A percentile compares a stretch with the other conserved stretches of the same genome.
Evolutionary conservation across 2,329 filamentous ascomycete genomes (phyloP).

Genomic region (Lasiodiplodia gonubiensis): DNA sequence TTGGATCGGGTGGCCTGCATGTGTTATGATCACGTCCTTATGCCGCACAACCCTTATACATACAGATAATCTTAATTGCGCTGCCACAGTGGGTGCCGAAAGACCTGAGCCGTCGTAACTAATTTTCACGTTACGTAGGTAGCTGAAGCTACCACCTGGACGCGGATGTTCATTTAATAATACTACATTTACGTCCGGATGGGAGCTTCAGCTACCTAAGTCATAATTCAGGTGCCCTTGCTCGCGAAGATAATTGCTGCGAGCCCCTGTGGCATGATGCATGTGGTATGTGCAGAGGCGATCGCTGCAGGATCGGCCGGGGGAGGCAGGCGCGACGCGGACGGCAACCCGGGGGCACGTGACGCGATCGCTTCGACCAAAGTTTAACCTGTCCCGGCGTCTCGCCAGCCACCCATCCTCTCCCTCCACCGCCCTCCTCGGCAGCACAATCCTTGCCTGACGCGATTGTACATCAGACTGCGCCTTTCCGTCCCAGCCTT

Average conservation of each 20-base stretch:
- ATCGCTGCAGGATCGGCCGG: slow-evolving; percentile 16
- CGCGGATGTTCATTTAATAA: too few relatives aligned
- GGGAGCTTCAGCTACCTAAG: too few relatives aligned
- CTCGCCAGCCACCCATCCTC: slow-evolving; percentile 7
- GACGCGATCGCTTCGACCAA: slow-evolving; percentile 3
- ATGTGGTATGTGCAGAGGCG: slow-evolving; percentile 3
- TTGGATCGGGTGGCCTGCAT: slow-evolving; percentile 7
- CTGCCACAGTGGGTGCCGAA: too few relatives aligned
- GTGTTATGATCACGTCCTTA: slow-evolving; percentile 16
- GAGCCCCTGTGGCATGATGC: slow-evolving; percentile 11
- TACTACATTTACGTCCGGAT: too few relatives aligned
- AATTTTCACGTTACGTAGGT: too few relatives aligned
- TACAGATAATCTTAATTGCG: slow-evolving; percentile 16
- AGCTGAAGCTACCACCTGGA: too few relatives aligned
- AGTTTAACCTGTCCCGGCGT: slow-evolving; percentile 18
- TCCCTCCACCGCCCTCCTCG: slow-evolving; percentile 4
- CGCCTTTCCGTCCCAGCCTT: background rate
- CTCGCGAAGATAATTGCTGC: too few relatives aligned
- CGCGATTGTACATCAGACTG: background rate
- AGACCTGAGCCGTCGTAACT: too few relatives aligned
- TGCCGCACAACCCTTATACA: slow-evolving; percentile 11
- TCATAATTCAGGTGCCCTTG: too few relatives aligned
- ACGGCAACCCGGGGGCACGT: slow-evolving; percentile 6
- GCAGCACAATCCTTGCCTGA: slow-evolving; percentile 10
- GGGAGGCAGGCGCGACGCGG: background rate